These are phyloP conservation scores for Crotalaria pallida DNA, from an alignment of 306 rosid genomes.

Conservation along the genomic window DNA sequence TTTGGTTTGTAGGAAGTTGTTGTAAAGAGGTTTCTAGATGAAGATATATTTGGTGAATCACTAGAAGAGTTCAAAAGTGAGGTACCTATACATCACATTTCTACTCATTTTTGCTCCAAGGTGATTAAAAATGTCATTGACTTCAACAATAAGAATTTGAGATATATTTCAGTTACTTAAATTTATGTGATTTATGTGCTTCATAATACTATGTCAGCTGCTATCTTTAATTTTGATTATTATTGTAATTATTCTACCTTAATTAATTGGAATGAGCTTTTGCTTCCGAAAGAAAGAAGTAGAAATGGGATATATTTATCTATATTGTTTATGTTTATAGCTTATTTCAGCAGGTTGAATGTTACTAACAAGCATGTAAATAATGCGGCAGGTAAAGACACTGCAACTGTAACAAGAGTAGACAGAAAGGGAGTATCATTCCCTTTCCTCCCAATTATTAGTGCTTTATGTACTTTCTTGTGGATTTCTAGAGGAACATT, in stretches of 20 bases:
- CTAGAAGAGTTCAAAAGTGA: slow-evolving; percentile 94
- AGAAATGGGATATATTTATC: not conserved
- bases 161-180: no score
- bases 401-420: slow-evolving; percentile 37
- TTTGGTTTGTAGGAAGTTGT: slow-evolving; percentile 76
- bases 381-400: slow-evolving; percentile 41
- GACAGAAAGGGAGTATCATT: slow-evolving; percentile 42
- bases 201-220: no score
- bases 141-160: no score
- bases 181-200: no score
- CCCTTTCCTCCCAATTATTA: slow-evolving; percentile 60
- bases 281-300: not conserved
- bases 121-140: no score
- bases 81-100: slow-evolving; percentile 29
- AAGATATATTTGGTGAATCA: slow-evolving; percentile 77
- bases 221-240: no score
- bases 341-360: slow-evolving; percentile 61
- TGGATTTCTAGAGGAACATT: slow-evolving; percentile 45
- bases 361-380: slow-evolving; percentile 18
- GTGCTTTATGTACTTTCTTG: slow-evolving; percentile 69
- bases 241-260: no score
- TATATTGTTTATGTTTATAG: not conserved
- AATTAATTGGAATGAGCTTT: not conserved
- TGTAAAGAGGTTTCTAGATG: slow-evolving; percentile 87
- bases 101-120: no score